A percentile compares a stretch with the other conserved stretches of the same genome.
Conservation (phyloP, 2,329 filamentous ascomycete genomes). For the Neonectria punicea region DNA sequence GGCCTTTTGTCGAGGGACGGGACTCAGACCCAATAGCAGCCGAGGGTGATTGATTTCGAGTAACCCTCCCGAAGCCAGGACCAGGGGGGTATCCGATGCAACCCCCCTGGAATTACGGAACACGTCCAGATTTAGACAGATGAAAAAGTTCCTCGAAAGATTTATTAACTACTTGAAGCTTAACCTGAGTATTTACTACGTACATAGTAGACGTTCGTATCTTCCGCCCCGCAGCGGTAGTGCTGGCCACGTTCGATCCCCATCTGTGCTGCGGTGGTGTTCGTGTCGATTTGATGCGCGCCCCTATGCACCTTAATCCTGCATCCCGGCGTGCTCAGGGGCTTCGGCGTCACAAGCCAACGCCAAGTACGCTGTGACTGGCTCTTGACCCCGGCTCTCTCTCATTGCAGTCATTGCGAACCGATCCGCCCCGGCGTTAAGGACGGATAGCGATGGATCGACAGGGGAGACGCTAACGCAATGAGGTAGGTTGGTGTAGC, state of each 20-base stretch:
- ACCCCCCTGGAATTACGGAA: slow-evolving; percentile 1
- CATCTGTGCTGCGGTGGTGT: background rate
- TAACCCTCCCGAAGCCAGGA: background rate
- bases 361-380: background rate
- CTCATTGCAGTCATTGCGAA: background rate
- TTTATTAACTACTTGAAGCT: background rate
- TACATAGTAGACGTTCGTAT: too few relatives aligned
- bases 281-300: background rate
- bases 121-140: background rate
- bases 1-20: background rate
- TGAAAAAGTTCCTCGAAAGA: background rate
- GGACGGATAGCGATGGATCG: background rate
- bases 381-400: background rate
- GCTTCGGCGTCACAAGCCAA: background rate
- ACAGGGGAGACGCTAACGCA: background rate
- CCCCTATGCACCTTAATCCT: background rate
- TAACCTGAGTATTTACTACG: background rate
- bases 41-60: background rate
- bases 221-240: background rate
- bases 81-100: background rate
- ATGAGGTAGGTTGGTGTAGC: background rate
- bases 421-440: background rate
- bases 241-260: background rate
- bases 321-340: background rate
- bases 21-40: background rate